phyloP scores from a whole-genome alignment of 2,329 filamentous ascomycete species.

The Pseudogymnoascus sp. region DNA sequence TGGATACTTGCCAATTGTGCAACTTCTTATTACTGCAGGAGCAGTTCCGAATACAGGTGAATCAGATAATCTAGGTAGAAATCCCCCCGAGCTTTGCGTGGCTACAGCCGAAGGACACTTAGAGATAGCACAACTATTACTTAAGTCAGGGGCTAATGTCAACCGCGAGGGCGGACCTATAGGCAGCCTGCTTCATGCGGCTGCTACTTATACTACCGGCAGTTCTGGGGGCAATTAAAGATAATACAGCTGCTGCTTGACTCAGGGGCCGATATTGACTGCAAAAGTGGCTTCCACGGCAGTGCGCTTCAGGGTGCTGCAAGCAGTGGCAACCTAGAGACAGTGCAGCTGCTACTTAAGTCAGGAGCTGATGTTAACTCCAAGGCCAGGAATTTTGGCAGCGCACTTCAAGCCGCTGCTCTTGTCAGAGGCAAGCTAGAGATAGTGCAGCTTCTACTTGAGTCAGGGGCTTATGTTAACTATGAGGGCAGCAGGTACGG shows the following conservation, averaged over 20 bases:
- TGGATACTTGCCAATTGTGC: neutral
- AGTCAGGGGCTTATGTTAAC: conserved; percentile 11
- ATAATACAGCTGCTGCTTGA: conserved; percentile 28
- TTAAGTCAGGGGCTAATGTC: neutral
- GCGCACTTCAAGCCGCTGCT: conserved; percentile 10
- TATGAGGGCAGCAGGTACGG: neutral
- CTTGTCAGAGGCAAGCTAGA: conserved; percentile 2
- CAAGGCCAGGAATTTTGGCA: conserved; percentile 3
- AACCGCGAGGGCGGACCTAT: no score
- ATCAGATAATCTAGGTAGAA: neutral
- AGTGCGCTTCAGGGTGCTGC: conserved; percentile 5
- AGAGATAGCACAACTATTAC: neutral
- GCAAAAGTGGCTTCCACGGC: neutral
- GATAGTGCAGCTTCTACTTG: conserved; percentile 12
- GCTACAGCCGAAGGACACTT: neutral
- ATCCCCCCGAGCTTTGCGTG: no score
- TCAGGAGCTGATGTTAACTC: conserved; percentile 12
- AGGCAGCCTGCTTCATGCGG: no score
- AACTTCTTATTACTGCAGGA: neutral
- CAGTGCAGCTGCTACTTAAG: conserved; percentile 12
- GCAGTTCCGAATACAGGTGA: no score
- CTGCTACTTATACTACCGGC: no score
- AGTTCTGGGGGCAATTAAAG: no score
- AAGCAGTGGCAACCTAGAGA: neutral
- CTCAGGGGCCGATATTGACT: conserved; percentile 12